A percentile compares a stretch with the other conserved stretches of the same genome.
Evolutionary conservation across 2,329 filamentous ascomycete genomes (phyloP).

Genomic region (Scedosporium aurantiacum): DNA sequence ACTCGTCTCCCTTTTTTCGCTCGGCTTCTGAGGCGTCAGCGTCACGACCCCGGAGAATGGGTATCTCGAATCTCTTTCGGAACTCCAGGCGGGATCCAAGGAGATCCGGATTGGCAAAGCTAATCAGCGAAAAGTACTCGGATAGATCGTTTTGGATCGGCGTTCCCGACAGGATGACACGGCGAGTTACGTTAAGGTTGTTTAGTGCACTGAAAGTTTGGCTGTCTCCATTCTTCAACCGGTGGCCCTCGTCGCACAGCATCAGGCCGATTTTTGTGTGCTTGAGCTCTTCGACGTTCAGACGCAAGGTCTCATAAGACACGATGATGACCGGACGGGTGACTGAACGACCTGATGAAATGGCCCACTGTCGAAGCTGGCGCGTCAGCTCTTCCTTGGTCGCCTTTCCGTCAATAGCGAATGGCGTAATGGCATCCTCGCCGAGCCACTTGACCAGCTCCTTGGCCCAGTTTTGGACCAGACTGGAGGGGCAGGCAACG

Average conservation of each 20-base stretch:
- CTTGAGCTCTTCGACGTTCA: slow-evolving; percentile 84
- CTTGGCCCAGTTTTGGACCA: slow-evolving; percentile 97
- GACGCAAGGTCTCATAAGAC: slow-evolving; percentile 87
- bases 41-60: slow-evolving; percentile 84
- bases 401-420: slow-evolving; percentile 93
- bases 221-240: slow-evolving; percentile 91
- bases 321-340: slow-evolving; percentile 93
- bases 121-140: slow-evolving; percentile 91
- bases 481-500: slow-evolving; percentile 89
- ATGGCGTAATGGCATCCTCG: slow-evolving; percentile 78
- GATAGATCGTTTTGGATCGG: slow-evolving; percentile 98
- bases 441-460: slow-evolving; percentile 96
- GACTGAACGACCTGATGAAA: slow-evolving; percentile 77
- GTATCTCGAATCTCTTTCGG: slow-evolving; percentile 84
- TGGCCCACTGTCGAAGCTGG: slow-evolving; percentile 90
- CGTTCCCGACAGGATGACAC: slow-evolving; percentile 91
- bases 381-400: slow-evolving; percentile 85
- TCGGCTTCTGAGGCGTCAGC: slow-evolving; percentile 79
- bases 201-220: slow-evolving; percentile 91
- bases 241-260: slow-evolving; percentile 92
- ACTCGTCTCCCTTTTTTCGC: slow-evolving; percentile 70
- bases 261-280: slow-evolving; percentile 84
- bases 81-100: slow-evolving; percentile 85
- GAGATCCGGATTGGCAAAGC: slow-evolving; percentile 90
- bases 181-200: slow-evolving; percentile 74